phyloP scores from a whole-genome alignment of 495 filamentous ascomycete genomes.

The Trichoderma virens region DNA sequence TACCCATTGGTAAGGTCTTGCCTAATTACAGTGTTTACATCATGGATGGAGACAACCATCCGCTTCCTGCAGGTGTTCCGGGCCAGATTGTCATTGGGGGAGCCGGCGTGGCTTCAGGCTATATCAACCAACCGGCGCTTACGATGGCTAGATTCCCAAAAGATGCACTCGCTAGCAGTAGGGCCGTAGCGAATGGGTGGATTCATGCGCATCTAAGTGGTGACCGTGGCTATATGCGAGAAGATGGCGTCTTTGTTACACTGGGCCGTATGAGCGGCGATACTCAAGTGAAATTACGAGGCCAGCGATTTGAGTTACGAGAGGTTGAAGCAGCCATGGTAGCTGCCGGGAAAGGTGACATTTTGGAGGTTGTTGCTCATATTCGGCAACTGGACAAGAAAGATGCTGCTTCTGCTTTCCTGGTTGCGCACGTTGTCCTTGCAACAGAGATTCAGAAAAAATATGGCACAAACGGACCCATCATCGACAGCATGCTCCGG shows the following conservation, averaged over 20 bases:
- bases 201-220: slow-evolving; percentile 18
- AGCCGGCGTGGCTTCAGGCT: slow-evolving; percentile 31
- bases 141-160: slow-evolving; percentile 12
- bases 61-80: slow-evolving; percentile 28
- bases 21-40: slow-evolving; percentile 37
- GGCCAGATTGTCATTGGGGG: slow-evolving; percentile 41
- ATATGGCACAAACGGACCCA: background rate
- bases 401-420: slow-evolving; percentile 17
- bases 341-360: slow-evolving; percentile 8
- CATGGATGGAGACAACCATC: slow-evolving; percentile 30
- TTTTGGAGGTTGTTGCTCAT: background rate
- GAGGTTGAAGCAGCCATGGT: slow-evolving; percentile 26
- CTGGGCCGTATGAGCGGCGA: slow-evolving; percentile 35
- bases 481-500: slow-evolving; percentile 11
- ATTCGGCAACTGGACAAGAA: background rate
- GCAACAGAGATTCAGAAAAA: background rate
- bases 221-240: slow-evolving; percentile 15
- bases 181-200: slow-evolving; percentile 14
- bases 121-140: slow-evolving; percentile 26
- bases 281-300: slow-evolving; percentile 38
- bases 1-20: slow-evolving; percentile 24
- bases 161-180: background rate
- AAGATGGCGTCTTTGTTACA: slow-evolving; percentile 27
- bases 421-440: slow-evolving; percentile 26
- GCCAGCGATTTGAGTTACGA: slow-evolving; percentile 38